A percentile compares a stretch with the other conserved stretches of the same genome.
These are phyloP conservation scores for Sphagnurus paluster DNA, from an alignment of 1,284 basidiomycete genomes.

Conservation along the genomic window DNA sequence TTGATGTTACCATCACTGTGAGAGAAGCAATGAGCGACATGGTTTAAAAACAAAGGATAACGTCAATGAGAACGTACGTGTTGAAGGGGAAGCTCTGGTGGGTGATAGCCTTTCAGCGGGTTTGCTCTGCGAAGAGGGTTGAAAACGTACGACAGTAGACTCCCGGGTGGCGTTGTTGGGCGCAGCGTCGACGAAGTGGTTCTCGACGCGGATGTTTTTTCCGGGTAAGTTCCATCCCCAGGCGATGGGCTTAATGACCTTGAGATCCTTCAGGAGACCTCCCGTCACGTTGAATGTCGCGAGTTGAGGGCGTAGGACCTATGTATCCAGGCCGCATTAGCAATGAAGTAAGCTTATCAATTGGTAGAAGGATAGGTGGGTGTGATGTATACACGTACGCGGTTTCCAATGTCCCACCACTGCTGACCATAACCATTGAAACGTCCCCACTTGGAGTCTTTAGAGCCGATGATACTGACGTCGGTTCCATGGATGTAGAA, in stretches of 20 bases:
- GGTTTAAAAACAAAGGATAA: background rate
- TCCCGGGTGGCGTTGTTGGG: constrained; percentile 40
- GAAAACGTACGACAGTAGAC: constrained; percentile 36
- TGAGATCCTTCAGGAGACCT: constrained; percentile 38
- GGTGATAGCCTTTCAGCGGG: too few species aligned
- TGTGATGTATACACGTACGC: too few species aligned
- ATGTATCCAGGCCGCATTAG: too few species aligned
- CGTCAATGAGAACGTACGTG: constrained; percentile 39
- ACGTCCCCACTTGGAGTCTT: constrained; percentile 34
- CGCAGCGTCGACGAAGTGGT: constrained; percentile 46
- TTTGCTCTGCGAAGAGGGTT: background rate
- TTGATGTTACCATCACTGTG: constrained; percentile 24
- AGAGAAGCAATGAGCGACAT: constrained; percentile 2
- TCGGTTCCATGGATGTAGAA: constrained; percentile 41
- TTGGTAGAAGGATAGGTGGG: background rate
- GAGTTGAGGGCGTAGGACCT: constrained; percentile 45
- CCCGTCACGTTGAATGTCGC: constrained; percentile 48
- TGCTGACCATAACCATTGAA: constrained; percentile 48
- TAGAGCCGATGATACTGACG: constrained; percentile 36
- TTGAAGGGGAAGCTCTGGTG: constrained; percentile 38
- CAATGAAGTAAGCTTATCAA: background rate
- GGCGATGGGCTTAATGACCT: constrained; percentile 49
- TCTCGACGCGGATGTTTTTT: constrained; percentile 40
- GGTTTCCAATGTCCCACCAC: constrained; percentile 48
- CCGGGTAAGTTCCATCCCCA: constrained; percentile 50